Percentiles rank a stretch among this genome's conserved stretches.
Evolutionary conservation across 768 basidiomycete genomes (phyloP).

Genomic region (Pholiota microspora): DNA sequence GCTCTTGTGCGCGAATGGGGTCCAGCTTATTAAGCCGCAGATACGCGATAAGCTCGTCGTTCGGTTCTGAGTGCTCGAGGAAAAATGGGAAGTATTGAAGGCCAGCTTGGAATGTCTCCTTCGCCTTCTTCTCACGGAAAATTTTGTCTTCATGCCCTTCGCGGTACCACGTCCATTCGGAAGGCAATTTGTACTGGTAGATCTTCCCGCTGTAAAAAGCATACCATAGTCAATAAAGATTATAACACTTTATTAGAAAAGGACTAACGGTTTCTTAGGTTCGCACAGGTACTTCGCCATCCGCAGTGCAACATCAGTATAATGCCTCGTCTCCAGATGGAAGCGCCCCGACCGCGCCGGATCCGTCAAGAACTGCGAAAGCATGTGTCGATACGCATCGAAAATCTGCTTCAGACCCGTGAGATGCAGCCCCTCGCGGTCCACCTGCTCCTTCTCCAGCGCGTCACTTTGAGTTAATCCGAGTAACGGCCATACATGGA

Average conservation of each 20-base stretch:
- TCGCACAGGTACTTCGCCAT: conserved; percentile 23
- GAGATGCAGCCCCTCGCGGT: conserved; percentile 15
- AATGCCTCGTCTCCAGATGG: conserved; percentile 14
- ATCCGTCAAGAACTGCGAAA: conserved; percentile 19
- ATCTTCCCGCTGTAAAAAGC: conserved; percentile 17
- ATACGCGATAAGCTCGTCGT: conserved; percentile 18
- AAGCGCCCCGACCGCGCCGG: conserved; percentile 13
- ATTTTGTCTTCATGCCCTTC: conserved; percentile 25
- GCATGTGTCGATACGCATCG: conserved; percentile 22
- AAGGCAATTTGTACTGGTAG: conserved; percentile 22
- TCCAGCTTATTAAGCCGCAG: conserved; percentile 11
- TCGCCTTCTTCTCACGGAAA: conserved; percentile 23
- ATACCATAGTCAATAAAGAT: neutral
- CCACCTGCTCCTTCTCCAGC: conserved; percentile 12
- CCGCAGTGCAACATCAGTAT: conserved; percentile 18
- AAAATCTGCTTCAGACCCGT: conserved; percentile 19
- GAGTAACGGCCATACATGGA: conserved; percentile 24
- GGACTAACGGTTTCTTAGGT: conserved; percentile 22
- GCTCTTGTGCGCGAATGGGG: conserved; percentile 21
- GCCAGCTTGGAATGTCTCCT: conserved; percentile 27
- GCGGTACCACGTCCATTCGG: conserved; percentile 27
- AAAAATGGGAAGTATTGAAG: conserved; percentile 23
- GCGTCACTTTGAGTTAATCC: conserved; percentile 16
- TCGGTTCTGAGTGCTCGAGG: conserved; percentile 14
- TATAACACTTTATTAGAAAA: neutral